These are phyloP conservation scores for Plectranthus barbatus DNA, from an alignment of 257 asterid species.

Conservation along the genomic window DNA sequence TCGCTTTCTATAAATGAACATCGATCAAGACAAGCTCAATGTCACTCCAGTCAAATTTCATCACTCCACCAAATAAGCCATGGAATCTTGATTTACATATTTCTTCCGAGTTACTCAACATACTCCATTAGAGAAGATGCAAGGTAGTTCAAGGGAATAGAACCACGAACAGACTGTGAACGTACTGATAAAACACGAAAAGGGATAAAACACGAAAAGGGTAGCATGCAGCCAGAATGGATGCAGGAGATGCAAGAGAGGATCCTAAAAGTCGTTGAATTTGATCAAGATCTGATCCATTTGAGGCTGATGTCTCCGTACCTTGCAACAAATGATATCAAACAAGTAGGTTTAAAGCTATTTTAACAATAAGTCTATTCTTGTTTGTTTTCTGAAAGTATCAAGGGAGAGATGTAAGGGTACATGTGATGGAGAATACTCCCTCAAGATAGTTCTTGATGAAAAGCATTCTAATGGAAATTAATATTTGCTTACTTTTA, in stretches of 20 bases:
- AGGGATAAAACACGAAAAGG: background rate
- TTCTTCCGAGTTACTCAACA: background rate
- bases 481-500: slow-evolving; percentile 48
- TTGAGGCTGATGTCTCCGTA: slow-evolving; percentile 70
- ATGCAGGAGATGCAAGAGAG: background rate
- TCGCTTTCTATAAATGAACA: background rate
- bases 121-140: background rate
- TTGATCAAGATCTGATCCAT: slow-evolving; percentile 60
- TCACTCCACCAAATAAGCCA: background rate
- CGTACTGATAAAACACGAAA: no score
- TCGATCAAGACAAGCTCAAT: background rate
- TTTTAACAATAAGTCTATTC: background rate
- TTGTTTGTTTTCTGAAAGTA: no score
- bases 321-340: slow-evolving; percentile 23
- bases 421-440: background rate
- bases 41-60: background rate
- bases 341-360: background rate
- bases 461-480: slow-evolving; percentile 5
- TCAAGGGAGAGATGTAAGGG: background rate
- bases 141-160: background rate
- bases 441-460: background rate
- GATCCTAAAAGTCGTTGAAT: slow-evolving; percentile 46
- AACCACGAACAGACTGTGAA: background rate
- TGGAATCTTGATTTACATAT: background rate
- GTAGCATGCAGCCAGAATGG: background rate